phyloP scores from a whole-genome alignment of 495 filamentous ascomycete genomes.

The Aspergillus incahuasiensis region DNA sequence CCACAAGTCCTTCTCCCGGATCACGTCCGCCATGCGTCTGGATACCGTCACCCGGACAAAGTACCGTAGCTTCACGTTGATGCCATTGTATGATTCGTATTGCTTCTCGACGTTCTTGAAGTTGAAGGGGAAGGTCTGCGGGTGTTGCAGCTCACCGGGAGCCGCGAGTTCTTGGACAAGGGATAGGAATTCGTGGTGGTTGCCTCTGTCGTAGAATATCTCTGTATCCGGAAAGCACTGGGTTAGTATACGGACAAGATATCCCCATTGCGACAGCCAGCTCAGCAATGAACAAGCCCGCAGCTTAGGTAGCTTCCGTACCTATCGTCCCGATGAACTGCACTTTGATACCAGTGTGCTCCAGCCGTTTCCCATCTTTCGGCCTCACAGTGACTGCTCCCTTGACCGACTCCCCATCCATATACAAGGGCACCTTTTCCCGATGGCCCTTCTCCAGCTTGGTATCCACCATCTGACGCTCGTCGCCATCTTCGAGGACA shows the following conservation, averaged over 20 bases:
- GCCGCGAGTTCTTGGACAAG: slow-evolving; percentile 93
- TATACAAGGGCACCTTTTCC: slow-evolving; percentile 94
- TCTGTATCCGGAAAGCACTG: slow-evolving; percentile 45
- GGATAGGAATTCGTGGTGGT: slow-evolving; percentile 98
- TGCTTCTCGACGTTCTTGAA: slow-evolving; percentile 99
- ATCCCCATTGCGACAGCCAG: not conserved
- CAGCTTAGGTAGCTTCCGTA: slow-evolving; percentile 27
- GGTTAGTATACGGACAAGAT: not conserved
- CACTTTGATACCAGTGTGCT: slow-evolving; percentile 99
- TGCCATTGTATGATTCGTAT: slow-evolving; percentile 99
- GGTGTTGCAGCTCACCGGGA: slow-evolving; percentile 95
- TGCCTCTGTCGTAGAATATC: slow-evolving; percentile 99
- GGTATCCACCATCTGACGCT: slow-evolving; percentile 91
- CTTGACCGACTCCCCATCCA: slow-evolving; percentile 98
- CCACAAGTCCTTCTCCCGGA: slow-evolving; percentile 99
- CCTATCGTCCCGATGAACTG: slow-evolving; percentile 99
- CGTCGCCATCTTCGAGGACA: slow-evolving; percentile 90
- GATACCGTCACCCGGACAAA: slow-evolving; percentile 97
- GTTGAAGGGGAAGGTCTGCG: slow-evolving; percentile 98
- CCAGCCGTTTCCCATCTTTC: slow-evolving; percentile 96
- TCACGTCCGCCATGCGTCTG: slow-evolving; percentile 92
- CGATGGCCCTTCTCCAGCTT: slow-evolving; percentile 96
- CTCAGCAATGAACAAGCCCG: not conserved
- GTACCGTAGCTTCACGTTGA: slow-evolving; percentile 98
- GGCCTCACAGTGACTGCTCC: slow-evolving; percentile 90